Base-by-base conservation (phyloP, 208 protist species). In the Strigomonas galati region DNA sequence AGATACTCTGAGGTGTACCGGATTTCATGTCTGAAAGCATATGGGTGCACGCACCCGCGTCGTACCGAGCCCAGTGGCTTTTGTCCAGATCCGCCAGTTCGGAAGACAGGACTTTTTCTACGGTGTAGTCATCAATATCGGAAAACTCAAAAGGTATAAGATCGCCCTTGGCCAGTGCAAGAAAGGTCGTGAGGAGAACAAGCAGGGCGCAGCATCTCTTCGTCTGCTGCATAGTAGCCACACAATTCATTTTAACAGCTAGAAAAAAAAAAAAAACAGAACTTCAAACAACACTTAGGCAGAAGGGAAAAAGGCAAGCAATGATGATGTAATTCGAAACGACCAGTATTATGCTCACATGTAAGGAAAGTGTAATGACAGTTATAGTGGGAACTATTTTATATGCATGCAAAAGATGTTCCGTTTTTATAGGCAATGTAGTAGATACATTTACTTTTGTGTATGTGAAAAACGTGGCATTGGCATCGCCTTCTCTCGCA, bases 391-490 rank as follows among this genome's bases (percentile, higher is more conserved):
- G n/a, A n/a, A n/a, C n/a, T n/a, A n/a, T n/a, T n/a, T n/a, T n/a
- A n/a, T n/a, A n/a, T n/a, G n/a, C n/a, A n/a, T n/a, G n/a, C n/a
- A n/a, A n/a, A n/a, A n/a, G n/a, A n/a, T n/a, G n/a, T n/a, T n/a
- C n/a, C n/a, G n/a, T n/a, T n/a, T n/a, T n/a, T n/a, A n/a, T n/a
- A n/a, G n/a, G n/a, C n/a, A n/a, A n/a, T n/a, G n/a, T n/a, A n/a
- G n/a, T n/a, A n/a, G n/a, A 27, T 53, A 21, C 23, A 27, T 53
- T 53, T 53, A n/a, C n/a, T 53, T 21, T 53, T 53, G 4, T 4
- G 48, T 53, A 53, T 66, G 59, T 44, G 62, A 62, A 56, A 82
- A 86, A 27, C 51, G 23, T 21, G 80, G 73, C 54, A 68, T 81
- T 5, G 70, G 56, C 31, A 59, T 66, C 0, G 59, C 67, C 40